Evolutionary conservation across 352 stramenopile genomes (phyloP).

Genomic region (Elongisporangium senticosum): DNA sequence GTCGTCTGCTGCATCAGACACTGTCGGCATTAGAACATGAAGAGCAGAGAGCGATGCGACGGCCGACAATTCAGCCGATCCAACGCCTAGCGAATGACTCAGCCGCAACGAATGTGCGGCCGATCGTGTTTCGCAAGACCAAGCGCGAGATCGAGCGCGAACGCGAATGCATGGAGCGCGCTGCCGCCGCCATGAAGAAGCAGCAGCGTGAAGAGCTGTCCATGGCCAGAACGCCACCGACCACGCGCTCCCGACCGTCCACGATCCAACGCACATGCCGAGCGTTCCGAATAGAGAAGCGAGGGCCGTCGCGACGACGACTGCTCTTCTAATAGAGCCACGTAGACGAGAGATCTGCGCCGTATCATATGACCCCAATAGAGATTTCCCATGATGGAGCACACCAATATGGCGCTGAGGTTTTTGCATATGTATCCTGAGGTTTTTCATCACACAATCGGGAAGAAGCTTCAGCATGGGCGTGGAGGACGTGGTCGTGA

Average conservation of each 20-base stretch:
- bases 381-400: not conserved
- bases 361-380: not conserved
- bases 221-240: slow-evolving; percentile 2
- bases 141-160: slow-evolving; percentile 48
- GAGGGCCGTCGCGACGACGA: slow-evolving; percentile 22
- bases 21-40: slow-evolving; percentile 30
- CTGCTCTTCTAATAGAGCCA: slow-evolving; percentile 23
- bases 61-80: slow-evolving; percentile 9
- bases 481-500: slow-evolving; percentile 49
- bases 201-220: slow-evolving; percentile 11
- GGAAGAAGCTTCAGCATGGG: slow-evolving; percentile 11
- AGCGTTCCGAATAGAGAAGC: slow-evolving; percentile 8
- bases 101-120: slow-evolving; percentile 9
- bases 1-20: slow-evolving; percentile 25
- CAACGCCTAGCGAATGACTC: slow-evolving; percentile 4
- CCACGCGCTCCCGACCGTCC: not conserved
- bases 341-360: slow-evolving; percentile 3
- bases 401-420: not conserved
- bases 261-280: slow-evolving; percentile 8
- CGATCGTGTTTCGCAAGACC: slow-evolving; percentile 46
- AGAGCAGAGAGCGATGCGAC: slow-evolving; percentile 19
- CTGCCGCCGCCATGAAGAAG: slow-evolving; percentile 9
- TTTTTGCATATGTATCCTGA: not conserved
- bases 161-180: slow-evolving; percentile 14
- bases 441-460: not conserved